Conservation (phyloP, 1,284 basidiomycete genomes). For the Porodaedalea pini region DNA sequence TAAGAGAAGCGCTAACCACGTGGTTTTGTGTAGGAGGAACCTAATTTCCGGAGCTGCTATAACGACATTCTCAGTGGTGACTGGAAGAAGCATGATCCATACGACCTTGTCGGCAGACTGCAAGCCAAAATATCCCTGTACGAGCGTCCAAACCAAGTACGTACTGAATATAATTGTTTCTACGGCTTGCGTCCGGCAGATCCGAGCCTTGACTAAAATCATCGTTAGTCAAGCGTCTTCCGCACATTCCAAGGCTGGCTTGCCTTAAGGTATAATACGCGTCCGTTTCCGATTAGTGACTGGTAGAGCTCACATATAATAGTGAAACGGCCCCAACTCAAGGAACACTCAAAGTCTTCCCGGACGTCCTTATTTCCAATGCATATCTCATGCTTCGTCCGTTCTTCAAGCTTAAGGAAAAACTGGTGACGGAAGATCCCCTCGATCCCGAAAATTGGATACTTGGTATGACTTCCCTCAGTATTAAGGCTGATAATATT, state of each 20-base stretch:
- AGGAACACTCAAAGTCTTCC: constrained; percentile 80
- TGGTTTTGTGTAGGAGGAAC: constrained; percentile 48
- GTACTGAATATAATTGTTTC: background rate
- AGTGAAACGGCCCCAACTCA: constrained; percentile 71
- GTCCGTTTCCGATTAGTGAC: background rate
- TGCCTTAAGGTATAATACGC: constrained; percentile 49
- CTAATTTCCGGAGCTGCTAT: constrained; percentile 64
- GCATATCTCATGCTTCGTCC: constrained; percentile 82
- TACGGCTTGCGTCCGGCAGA: background rate
- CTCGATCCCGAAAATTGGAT: constrained; percentile 66
- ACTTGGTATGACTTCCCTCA: constrained; percentile 46
- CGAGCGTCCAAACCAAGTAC: constrained; percentile 53
- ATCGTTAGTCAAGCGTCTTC: constrained; percentile 57
- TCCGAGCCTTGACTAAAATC: background rate
- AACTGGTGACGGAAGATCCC: constrained; percentile 39
- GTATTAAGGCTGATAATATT: no score
- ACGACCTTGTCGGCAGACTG: constrained; percentile 59
- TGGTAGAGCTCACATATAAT: background rate
- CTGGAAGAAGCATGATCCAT: constrained; percentile 72
- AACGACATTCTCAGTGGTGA: constrained; percentile 61
- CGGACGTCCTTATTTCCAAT: constrained; percentile 68
- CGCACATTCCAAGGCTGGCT: constrained; percentile 81
- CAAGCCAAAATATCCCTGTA: constrained; percentile 61
- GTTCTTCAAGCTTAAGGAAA: constrained; percentile 66
- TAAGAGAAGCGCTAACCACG: background rate